Evolutionary conservation across 805 yeast species (phyloP).

Genomic region (Debaryomyces prosopidis): DNA sequence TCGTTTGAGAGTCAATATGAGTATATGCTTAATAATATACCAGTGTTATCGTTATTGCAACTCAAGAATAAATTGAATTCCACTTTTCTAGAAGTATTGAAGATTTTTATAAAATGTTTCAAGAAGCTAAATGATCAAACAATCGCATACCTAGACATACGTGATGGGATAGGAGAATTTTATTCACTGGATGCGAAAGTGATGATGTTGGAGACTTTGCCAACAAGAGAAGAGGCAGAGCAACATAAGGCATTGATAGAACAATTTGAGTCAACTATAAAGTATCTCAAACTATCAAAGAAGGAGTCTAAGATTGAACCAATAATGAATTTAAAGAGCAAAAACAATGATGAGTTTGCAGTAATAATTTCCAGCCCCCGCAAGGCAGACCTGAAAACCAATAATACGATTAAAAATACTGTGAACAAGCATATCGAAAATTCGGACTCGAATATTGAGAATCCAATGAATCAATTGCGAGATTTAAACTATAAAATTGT

Average conservation of each 20-base stretch:
- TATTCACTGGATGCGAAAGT: slow-evolving; percentile 13
- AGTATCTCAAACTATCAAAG: slow-evolving; percentile 18
- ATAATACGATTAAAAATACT: background rate
- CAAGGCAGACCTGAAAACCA: slow-evolving; percentile 8
- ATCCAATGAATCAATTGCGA: slow-evolving; percentile 26
- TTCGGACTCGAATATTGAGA: slow-evolving; percentile 8
- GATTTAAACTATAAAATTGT: slow-evolving; percentile 40
- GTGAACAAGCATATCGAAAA: background rate
- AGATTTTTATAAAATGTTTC: slow-evolving; percentile 30
- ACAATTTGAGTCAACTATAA: slow-evolving; percentile 28
- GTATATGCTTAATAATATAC: slow-evolving; percentile 22
- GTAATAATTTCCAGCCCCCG: slow-evolving; percentile 34
- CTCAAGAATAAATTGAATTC: slow-evolving; percentile 30
- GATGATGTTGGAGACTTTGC: slow-evolving; percentile 22
- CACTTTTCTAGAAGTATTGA: slow-evolving; percentile 36
- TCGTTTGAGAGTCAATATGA: slow-evolving; percentile 26
- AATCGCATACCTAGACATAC: slow-evolving; percentile 24
- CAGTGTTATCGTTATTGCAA: slow-evolving; percentile 31
- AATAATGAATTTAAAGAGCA: slow-evolving; percentile 2
- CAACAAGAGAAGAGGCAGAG: slow-evolving; percentile 31
- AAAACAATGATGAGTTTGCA: slow-evolving; percentile 11
- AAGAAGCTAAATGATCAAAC: slow-evolving; percentile 29
- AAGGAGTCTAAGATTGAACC: slow-evolving; percentile 3
- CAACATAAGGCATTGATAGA: slow-evolving; percentile 28
- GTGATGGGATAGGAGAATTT: slow-evolving; percentile 28